phyloP scores from a whole-genome alignment of 1,284 basidiomycete species.

The Lignosus rhinocerotis region DNA sequence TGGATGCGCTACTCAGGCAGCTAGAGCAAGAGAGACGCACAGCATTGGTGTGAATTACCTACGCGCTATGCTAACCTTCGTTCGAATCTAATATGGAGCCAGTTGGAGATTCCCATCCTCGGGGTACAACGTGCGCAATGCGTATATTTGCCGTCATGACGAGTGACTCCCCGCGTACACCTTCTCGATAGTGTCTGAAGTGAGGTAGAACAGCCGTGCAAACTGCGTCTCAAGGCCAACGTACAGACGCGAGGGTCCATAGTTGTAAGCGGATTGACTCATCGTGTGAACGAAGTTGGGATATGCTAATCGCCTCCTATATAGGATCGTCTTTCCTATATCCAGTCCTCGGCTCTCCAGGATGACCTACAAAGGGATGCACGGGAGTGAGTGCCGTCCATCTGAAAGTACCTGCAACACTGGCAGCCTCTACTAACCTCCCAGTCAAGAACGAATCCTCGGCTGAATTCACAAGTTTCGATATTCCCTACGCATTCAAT shows the following conservation, averaged over 20 bases:
- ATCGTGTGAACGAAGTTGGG: not conserved
- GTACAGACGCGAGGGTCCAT: no score
- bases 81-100: not conserved
- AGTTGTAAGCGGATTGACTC: not conserved
- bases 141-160: constrained; percentile 12
- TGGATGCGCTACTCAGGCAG: no score
- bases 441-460: constrained; percentile 5
- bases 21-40: no score
- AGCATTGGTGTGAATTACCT: not conserved
- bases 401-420: not conserved
- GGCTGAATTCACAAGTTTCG: not conserved
- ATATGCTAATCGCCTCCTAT: not conserved
- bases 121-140: constrained; percentile 6
- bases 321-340: not conserved
- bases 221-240: no score
- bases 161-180: not conserved
- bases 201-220: no score
- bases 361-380: not conserved
- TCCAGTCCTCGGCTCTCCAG: not conserved
- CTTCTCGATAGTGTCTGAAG: not conserved
- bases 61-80: no score
- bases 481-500: not conserved
- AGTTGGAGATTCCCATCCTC: constrained; percentile 3
- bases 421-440: constrained; percentile 2
- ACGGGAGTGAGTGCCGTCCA: not conserved